A percentile compares a stretch with the other conserved stretches of the same genome.
Conservation (phyloP, 257 asterid genomes). For the Linderniella brevidens region DNA sequence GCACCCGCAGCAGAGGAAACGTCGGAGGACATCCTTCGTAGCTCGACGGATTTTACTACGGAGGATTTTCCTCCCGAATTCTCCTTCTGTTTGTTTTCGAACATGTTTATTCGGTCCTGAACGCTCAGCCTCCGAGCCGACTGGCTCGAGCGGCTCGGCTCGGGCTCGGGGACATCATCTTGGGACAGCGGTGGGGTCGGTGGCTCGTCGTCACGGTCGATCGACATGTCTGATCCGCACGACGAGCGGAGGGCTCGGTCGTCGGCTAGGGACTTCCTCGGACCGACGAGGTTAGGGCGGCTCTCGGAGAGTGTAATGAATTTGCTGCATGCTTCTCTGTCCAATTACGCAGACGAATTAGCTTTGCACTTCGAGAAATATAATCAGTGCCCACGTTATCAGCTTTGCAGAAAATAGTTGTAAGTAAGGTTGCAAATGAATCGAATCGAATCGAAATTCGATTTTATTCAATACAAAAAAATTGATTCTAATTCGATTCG, state of each 20-base stretch:
- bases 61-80: constrained; percentile 43
- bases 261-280: constrained; percentile 20
- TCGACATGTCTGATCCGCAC: constrained; percentile 30
- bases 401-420: neutral
- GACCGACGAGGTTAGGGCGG: constrained; percentile 27
- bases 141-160: constrained; percentile 21
- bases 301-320: constrained; percentile 38
- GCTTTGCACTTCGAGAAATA: neutral
- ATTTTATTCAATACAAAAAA: too few relatives aligned
- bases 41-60: constrained; percentile 35
- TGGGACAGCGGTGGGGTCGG: constrained; percentile 15
- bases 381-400: neutral
- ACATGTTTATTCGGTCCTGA: constrained; percentile 58
- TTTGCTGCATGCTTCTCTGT: constrained; percentile 63
- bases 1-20: constrained; percentile 22
- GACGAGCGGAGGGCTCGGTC: constrained; percentile 38
- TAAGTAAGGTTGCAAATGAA: neutral
- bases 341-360: neutral
- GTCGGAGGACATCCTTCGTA: constrained; percentile 50
- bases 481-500: too few relatives aligned
- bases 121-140: constrained; percentile 53
- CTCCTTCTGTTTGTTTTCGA: constrained; percentile 73
- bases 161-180: constrained; percentile 20
- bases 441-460: too few relatives aligned
- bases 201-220: constrained; percentile 14